phyloP scores from a whole-genome alignment of 148 eudicot genomes.

The Rhododendron ferrugineum region DNA sequence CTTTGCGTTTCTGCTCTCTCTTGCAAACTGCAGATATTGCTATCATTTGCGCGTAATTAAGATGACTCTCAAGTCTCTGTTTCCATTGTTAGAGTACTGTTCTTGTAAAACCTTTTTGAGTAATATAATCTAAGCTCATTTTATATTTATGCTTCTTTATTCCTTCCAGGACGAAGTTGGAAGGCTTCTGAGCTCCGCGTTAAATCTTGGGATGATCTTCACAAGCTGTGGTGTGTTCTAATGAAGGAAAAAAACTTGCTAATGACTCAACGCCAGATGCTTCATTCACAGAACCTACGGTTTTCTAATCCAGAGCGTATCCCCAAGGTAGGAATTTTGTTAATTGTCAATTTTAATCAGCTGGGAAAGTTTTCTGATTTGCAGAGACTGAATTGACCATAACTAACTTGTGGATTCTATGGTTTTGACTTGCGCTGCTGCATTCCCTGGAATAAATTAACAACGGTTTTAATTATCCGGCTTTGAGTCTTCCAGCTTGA shows the following conservation, averaged over 20 bases:
- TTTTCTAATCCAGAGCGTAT: conserved; percentile 86
- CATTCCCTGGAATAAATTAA: background rate
- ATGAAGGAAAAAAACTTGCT: conserved; percentile 86
- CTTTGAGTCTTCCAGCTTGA: background rate
- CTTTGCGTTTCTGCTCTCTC: background rate
- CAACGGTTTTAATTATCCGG: background rate
- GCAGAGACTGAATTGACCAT: background rate
- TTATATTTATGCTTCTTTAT: background rate
- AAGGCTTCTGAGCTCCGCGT: conserved; percentile 83
- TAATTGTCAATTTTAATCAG: background rate
- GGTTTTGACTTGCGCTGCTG: background rate
- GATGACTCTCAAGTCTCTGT: background rate
- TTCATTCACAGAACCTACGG: conserved; percentile 66
- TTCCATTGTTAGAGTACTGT: background rate
- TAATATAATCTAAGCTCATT: background rate
- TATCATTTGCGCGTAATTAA: background rate
- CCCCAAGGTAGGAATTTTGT: conserved; percentile 43
- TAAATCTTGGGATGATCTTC: conserved; percentile 86
- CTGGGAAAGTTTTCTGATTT: background rate
- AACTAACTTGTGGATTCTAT: background rate
- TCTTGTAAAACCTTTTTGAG: background rate
- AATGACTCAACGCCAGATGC: conserved; percentile 92
- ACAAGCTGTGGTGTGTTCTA: conserved; percentile 85
- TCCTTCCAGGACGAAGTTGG: conserved; percentile 65
- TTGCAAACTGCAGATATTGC: background rate